Conservation (phyloP, 495 filamentous ascomycete species). For the Penicillium roqueforti region DNA sequence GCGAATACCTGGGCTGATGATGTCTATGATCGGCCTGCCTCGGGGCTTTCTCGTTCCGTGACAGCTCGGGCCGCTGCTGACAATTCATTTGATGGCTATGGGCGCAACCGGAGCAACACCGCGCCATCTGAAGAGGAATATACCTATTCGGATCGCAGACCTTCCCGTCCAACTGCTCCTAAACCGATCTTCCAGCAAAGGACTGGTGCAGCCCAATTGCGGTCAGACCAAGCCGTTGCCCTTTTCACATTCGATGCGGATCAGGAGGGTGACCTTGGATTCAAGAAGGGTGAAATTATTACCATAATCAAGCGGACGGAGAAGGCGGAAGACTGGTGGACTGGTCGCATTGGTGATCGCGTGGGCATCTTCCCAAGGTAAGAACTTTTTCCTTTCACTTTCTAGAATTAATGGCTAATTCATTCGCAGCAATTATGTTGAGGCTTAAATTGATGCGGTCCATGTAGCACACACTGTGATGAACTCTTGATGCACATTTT, state of each 20-base stretch:
- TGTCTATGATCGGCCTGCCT: conserved; percentile 66
- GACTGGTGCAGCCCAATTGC: conserved; percentile 53
- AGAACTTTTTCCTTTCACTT: conserved; percentile 8
- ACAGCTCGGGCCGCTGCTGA: conserved; percentile 41
- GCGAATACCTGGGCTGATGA: conserved; percentile 87
- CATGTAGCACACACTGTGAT: conserved; percentile 27
- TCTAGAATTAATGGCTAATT: conserved; percentile 6
- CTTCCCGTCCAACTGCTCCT: conserved; percentile 70
- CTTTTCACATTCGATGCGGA: conserved; percentile 91
- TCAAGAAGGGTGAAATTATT: conserved; percentile 97
- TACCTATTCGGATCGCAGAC: conserved; percentile 53
- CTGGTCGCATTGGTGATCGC: conserved; percentile 58
- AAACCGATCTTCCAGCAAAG: conserved; percentile 77
- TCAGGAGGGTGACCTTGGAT: conserved; percentile 86
- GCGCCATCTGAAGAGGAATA: conserved; percentile 53
- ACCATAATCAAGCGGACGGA: conserved; percentile 98
- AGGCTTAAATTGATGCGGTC: conserved; percentile 25
- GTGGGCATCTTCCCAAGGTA: conserved; percentile 62
- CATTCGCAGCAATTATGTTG: conserved; percentile 42
- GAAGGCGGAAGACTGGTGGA: conserved; percentile 86
- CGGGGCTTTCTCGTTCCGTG: conserved; percentile 47
- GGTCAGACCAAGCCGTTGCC: conserved; percentile 81
- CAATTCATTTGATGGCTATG: conserved; percentile 50
- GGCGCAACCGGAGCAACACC: conserved; percentile 45
- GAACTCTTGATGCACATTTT: conserved; percentile 6